Percentiles rank a stretch among this genome's conserved stretches.
These are phyloP conservation scores for Diaporthe ilicicola DNA, from an alignment of 2,329 filamentous ascomycete species.

Conservation along the genomic window DNA sequence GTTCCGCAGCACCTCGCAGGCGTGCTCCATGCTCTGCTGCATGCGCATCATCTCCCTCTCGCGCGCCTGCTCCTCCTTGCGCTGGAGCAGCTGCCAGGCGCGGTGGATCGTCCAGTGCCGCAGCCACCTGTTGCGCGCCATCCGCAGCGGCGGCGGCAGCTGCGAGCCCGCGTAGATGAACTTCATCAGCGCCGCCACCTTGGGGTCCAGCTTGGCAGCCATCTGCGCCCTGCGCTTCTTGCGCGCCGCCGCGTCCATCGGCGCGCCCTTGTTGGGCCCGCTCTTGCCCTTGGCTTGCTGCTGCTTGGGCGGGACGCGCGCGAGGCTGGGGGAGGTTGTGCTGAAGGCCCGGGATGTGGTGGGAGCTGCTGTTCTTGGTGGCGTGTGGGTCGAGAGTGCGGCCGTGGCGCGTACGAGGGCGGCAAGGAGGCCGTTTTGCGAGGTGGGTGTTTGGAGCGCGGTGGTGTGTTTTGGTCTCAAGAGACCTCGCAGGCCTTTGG, in stretches of 20 bases:
- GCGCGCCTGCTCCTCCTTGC: constrained; percentile 70
- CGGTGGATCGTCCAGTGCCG: constrained; percentile 99
- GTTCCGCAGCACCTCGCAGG: constrained; percentile 83
- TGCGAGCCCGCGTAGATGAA: constrained; percentile 44
- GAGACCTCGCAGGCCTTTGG: constrained; percentile 23
- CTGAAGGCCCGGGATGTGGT: constrained; percentile 19
- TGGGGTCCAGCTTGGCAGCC: constrained; percentile 41
- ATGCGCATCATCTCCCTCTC: constrained; percentile 78
- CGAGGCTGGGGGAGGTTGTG: constrained; percentile 3
- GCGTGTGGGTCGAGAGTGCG: not conserved
- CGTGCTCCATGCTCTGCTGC: constrained; percentile 83
- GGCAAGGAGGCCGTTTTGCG: not conserved
- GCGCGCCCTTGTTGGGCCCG: constrained; percentile 12
- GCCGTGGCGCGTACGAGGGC: not conserved
- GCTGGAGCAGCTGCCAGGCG: constrained; percentile 85
- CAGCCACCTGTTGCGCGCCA: constrained; percentile 85
- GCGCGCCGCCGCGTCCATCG: constrained; percentile 27
- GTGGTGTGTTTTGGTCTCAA: constrained; percentile 18
- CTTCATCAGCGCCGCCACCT: constrained; percentile 44
- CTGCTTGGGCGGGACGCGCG: constrained; percentile 59
- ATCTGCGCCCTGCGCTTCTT: constrained; percentile 32
- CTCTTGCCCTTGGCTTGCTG: constrained; percentile 55
- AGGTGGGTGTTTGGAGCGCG: not conserved
- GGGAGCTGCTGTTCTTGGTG: not conserved
- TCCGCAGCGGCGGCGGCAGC: constrained; percentile 75